These are phyloP conservation scores for Backusella liffmaniae DNA, from an alignment of 192 early-diverging fungal genomes.

Conservation along the genomic window DNA sequence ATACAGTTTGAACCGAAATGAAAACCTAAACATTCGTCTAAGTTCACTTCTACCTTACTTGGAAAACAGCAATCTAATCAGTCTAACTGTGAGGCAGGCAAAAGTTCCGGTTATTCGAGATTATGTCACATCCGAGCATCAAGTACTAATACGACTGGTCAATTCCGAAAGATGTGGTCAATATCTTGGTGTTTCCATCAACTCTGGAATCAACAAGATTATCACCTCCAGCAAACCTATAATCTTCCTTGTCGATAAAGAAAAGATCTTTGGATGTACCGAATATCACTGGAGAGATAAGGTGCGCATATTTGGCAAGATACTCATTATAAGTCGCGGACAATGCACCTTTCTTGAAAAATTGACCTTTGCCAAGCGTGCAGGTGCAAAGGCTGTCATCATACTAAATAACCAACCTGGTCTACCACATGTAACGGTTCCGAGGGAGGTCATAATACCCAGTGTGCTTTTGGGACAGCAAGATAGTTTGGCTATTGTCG, in stretches of 20 bases:
- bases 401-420: conserved; percentile 37
- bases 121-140: neutral
- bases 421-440: neutral
- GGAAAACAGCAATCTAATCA: neutral
- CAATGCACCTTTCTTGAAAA: conserved; percentile 47
- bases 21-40: neutral
- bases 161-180: neutral
- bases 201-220: neutral
- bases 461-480: conserved; percentile 9
- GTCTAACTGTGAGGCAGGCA: neutral
- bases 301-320: conserved; percentile 24
- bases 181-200: neutral
- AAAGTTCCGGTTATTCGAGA: neutral
- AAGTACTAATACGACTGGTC: neutral
- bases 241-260: neutral
- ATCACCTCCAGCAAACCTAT: neutral
- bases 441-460: neutral
- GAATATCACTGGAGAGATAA: conserved; percentile 30
- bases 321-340: conserved; percentile 44
- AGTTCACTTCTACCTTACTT: neutral
- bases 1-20: neutral
- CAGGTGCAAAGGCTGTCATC: conserved; percentile 41
- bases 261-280: conserved; percentile 32
- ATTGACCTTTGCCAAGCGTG: conserved; percentile 40
- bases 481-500: conserved; percentile 9